Percentiles rank a stretch among this genome's conserved stretches.
Conservation (phyloP, 768 basidiomycete species). For the Kwoniella sp. region DNA sequence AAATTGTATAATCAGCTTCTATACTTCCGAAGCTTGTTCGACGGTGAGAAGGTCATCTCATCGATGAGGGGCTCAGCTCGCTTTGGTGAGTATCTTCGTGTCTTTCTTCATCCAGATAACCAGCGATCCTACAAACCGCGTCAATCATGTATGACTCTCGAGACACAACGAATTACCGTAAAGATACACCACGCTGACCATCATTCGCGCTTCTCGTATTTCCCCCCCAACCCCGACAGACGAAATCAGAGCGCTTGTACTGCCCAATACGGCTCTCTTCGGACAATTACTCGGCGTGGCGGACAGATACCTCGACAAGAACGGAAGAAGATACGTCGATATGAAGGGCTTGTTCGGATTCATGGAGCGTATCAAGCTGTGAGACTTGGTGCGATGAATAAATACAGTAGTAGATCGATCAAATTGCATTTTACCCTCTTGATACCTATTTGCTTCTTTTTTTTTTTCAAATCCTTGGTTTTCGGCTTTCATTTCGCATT, state of each 20-base stretch:
- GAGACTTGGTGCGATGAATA: not conserved
- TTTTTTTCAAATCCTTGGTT: too few species aligned
- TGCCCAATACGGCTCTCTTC: slow-evolving; percentile 63
- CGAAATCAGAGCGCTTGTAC: slow-evolving; percentile 62
- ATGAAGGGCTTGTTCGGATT: slow-evolving; percentile 77
- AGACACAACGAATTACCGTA: too few species aligned
- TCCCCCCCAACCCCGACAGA: slow-evolving; percentile 59
- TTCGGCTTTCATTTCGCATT: too few species aligned
- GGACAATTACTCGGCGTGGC: slow-evolving; percentile 64
- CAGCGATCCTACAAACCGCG: too few species aligned
- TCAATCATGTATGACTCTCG: too few species aligned
- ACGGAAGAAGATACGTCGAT: slow-evolving; percentile 87
- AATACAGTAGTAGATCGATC: too few species aligned
- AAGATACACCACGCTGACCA: too few species aligned
- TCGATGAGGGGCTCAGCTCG: slow-evolving; percentile 60
- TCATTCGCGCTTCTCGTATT: not conserved
- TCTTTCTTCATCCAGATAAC: not conserved
- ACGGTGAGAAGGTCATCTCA: slow-evolving; percentile 66
- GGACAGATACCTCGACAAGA: slow-evolving; percentile 79
- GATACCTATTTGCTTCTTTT: too few species aligned
- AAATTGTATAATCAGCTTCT: slow-evolving; percentile 87
- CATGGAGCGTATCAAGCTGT: slow-evolving; percentile 60
- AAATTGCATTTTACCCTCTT: too few species aligned
- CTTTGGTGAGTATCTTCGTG: slow-evolving; percentile 50
- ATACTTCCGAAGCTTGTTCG: slow-evolving; percentile 78